These are phyloP conservation scores for Tolypocladium tundrense DNA, from an alignment of 2,329 filamentous ascomycete genomes.

Conservation along the genomic window DNA sequence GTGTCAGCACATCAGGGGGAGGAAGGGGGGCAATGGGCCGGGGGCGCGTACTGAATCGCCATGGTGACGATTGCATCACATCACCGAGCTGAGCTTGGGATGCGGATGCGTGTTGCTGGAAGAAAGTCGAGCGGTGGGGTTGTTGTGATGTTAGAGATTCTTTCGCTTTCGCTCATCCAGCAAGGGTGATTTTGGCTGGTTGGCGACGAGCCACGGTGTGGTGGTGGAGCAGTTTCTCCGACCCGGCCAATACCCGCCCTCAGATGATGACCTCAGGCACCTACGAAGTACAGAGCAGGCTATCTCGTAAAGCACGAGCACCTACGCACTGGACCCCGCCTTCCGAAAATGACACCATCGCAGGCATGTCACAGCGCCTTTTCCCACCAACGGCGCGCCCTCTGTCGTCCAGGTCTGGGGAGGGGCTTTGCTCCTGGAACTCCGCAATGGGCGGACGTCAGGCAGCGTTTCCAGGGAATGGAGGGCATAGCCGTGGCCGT, in stretches of 20 bases:
- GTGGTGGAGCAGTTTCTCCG: conserved; percentile 1
- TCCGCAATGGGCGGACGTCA: not conserved
- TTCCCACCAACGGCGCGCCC: not conserved
- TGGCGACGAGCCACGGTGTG: conserved; percentile 11
- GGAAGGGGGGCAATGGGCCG: not conserved
- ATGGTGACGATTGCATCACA: conserved; percentile 19
- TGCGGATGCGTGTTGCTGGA: conserved; percentile 1
- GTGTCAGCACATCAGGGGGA: conserved; percentile 10
- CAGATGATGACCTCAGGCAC: not conserved
- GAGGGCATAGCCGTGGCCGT: not conserved
- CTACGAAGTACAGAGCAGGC: no score
- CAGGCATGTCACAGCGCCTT: not conserved
- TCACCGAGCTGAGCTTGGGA: conserved; percentile 8
- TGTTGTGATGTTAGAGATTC: conserved; percentile 2
- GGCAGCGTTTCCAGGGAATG: not conserved
- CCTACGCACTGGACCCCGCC: not conserved
- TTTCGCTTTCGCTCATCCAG: conserved; percentile 1
- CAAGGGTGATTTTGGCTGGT: conserved; percentile 10
- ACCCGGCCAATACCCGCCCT: not conserved
- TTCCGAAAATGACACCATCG: not conserved
- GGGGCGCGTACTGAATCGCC: conserved; percentile 32
- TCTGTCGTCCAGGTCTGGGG: not conserved
- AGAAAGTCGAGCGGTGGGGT: not conserved
- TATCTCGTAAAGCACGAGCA: no score
- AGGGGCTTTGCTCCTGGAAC: not conserved